Percentiles rank a stretch among this genome's conserved stretches.
Conservation (phyloP, 2,329 filamentous ascomycete genomes). For the Helotiales sp. region DNA sequence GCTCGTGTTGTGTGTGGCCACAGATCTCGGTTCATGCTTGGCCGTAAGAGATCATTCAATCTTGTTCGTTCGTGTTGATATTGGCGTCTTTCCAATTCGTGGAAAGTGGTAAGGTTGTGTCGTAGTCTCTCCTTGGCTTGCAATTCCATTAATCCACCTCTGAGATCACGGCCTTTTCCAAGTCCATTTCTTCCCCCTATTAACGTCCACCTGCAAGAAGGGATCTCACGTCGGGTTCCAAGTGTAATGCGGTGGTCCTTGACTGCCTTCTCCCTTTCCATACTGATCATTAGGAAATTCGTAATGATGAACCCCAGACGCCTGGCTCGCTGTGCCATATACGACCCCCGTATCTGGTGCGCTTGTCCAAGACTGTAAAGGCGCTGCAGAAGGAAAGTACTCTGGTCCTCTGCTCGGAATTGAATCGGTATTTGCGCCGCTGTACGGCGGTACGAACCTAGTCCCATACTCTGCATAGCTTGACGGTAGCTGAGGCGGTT, state of each 20-base stretch:
- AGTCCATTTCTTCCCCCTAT: not conserved
- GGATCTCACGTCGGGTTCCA: slow-evolving; percentile 27
- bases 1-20: not conserved
- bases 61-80: not conserved
- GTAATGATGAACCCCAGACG: slow-evolving; percentile 24
- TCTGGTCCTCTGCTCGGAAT: slow-evolving; percentile 24
- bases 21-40: too few species aligned
- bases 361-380: slow-evolving; percentile 28
- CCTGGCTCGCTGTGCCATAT: slow-evolving; percentile 24
- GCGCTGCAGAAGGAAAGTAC: slow-evolving; percentile 26
- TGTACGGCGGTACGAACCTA: slow-evolving; percentile 28
- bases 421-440: slow-evolving; percentile 16
- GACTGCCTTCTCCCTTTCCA: slow-evolving; percentile 23
- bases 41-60: not conserved
- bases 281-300: slow-evolving; percentile 27
- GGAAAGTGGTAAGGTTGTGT: not conserved
- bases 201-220: not conserved
- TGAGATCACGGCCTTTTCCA: not conserved
- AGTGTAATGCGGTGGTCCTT: slow-evolving; percentile 27
- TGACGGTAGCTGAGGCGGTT: slow-evolving; percentile 26
- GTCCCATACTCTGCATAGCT: slow-evolving; percentile 26
- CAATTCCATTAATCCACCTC: not conserved
- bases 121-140: not conserved
- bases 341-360: slow-evolving; percentile 20
- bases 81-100: not conserved